phyloP scores from a whole-genome alignment of 2,329 filamentous ascomycete genomes.

The Fusarium azukiicola region DNA sequence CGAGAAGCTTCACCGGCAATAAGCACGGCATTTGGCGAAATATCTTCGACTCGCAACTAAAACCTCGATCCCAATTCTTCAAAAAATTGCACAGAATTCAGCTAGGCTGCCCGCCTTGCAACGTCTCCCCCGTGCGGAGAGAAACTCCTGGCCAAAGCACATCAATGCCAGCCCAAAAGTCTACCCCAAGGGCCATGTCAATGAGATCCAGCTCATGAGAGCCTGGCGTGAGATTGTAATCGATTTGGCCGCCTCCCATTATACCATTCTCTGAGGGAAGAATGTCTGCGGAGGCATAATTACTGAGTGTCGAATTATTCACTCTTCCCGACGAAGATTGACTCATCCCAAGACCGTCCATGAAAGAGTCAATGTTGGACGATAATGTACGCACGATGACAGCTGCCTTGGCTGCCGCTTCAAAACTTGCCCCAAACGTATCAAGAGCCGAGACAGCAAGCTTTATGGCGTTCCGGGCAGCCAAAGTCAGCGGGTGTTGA shows the following conservation, averaged over 20 bases:
- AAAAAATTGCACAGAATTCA: not conserved
- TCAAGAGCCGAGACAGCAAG: not conserved
- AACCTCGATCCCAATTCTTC: not conserved
- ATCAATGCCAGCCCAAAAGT: slow-evolving; percentile 2
- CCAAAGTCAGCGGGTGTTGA: not conserved
- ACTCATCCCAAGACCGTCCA: not conserved
- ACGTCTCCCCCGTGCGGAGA: not conserved
- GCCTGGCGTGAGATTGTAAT: not conserved
- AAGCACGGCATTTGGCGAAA: not conserved
- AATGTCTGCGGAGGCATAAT: not conserved
- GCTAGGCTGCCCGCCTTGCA: no score
- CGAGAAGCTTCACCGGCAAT: not conserved
- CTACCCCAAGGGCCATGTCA: slow-evolving; percentile 10
- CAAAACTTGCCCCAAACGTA: not conserved
- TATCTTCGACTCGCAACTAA: not conserved
- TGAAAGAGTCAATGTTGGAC: not conserved
- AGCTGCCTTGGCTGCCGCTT: not conserved
- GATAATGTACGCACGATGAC: not conserved
- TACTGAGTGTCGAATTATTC: not conserved
- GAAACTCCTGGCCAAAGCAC: not conserved
- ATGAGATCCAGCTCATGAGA: not conserved
- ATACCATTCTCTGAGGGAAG: not conserved
- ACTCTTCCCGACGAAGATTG: not conserved
- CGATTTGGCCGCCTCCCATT: not conserved
- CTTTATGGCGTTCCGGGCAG: not conserved